Percentiles rank a stretch among this genome's conserved stretches.
Evolutionary conservation across 352 stramenopile species (phyloP).

Genomic region (Hyaloperonospora brassicae): DNA sequence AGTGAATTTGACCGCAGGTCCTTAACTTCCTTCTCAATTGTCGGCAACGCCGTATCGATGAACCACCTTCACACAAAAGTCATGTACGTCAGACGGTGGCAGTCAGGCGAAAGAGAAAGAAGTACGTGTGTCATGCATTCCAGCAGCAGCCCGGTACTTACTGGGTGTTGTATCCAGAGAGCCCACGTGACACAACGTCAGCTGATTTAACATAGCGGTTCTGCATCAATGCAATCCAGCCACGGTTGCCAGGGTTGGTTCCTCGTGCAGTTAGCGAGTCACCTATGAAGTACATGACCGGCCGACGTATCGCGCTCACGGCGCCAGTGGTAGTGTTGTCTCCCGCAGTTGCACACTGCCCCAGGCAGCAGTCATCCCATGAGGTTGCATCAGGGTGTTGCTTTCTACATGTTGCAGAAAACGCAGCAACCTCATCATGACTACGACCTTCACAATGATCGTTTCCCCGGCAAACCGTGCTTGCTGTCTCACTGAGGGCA

Average conservation of each 20-base stretch:
- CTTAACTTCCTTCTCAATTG: conserved; percentile 32
- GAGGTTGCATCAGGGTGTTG: too few relatives aligned
- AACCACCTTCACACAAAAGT: conserved; percentile 28
- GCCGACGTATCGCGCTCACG: not conserved
- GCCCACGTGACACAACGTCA: conserved; percentile 29
- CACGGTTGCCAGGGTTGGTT: conserved; percentile 20
- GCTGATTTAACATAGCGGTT: conserved; percentile 38
- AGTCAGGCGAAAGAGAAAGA: not conserved
- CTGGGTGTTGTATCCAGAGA: conserved; percentile 47
- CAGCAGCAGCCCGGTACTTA: conserved; percentile 7
- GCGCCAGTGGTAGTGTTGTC: too few relatives aligned
- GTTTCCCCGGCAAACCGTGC: too few relatives aligned
- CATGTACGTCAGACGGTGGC: not conserved
- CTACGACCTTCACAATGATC: too few relatives aligned
- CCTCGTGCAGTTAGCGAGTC: conserved; percentile 49
- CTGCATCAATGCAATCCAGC: conserved; percentile 36
- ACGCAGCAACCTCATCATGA: too few relatives aligned
- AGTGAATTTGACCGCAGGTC: conserved; percentile 29
- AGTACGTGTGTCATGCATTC: not conserved
- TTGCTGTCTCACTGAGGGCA: too few relatives aligned
- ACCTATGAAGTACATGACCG: conserved; percentile 37
- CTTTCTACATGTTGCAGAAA: too few relatives aligned
- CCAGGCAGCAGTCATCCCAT: too few relatives aligned
- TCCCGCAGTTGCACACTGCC: too few relatives aligned
- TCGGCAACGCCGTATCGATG: conserved; percentile 32